Base-by-base conservation (phyloP, 352 stramenopile genomes). In the Phytophthora pistaciae region DNA sequence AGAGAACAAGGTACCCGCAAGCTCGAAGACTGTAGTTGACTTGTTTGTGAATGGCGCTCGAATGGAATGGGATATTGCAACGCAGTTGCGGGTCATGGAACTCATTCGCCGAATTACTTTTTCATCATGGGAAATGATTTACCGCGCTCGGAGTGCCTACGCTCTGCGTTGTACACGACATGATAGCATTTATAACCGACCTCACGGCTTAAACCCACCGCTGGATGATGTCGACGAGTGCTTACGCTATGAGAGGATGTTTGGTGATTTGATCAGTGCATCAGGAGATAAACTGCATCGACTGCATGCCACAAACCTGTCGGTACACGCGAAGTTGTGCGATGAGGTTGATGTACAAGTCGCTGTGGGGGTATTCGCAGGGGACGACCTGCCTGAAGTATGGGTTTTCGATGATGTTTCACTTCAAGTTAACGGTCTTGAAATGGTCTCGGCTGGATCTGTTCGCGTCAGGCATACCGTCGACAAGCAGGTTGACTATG, bases 121-220 rank as follows among this genome's bases (percentile, higher is more conserved):
- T 60, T 83, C 88, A 2, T 67, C 72, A 3, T 96, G 88, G 85
- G 82, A 94, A 52, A 93, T 96, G 88, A 82, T 96, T 9, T 96
- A 92, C 72, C 69, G 70, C 3, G 76, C 86, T 59, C 85, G 87
- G 38, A 80, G 79, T 50, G 55, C 79, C 10, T 94, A 94, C 57
- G 87, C 78, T 13, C 46, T 66, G 23, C 53, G 84, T 52, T 92
- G 85, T 33, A 91, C 87, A 3, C 33, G 74, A 4, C 20, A 44
- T 8, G 66, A 78, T 42, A 94, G 87, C 56, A 72, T 80, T 20
- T 94, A 90, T 67, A 93, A 93, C 56, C 87, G 83, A 1, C 33
- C 53, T 16, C 74, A 72, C 36, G 88, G 88, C 25, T 40, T 93
- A 20, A 94, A 94, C 29, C 74, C 78, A n/a, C 68, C 74, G 3